Conservation (phyloP, 2,329 filamentous ascomycete genomes). For the Nemania diffusa region DNA sequence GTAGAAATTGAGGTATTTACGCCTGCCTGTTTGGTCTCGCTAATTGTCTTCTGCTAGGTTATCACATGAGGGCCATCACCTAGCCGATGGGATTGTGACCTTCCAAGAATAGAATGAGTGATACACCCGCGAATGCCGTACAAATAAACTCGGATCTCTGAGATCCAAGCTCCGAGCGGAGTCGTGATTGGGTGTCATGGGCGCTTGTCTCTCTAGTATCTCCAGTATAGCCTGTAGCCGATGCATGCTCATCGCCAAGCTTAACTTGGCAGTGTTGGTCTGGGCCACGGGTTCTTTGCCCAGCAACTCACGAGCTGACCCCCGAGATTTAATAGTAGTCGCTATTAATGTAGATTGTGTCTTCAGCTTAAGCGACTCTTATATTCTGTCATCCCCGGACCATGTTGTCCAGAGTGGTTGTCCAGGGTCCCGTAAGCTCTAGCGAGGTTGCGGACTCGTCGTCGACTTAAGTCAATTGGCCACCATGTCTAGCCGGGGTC, state of each 20-base stretch:
- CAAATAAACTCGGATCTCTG: neutral
- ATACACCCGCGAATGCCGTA: neutral
- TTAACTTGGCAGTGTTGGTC: neutral
- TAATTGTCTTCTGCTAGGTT: neutral
- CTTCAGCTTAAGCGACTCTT: neutral
- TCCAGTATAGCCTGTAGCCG: neutral
- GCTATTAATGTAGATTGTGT: neutral
- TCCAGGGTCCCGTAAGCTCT: neutral
- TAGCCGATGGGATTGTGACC: neutral
- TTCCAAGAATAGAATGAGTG: neutral
- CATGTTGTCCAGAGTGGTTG: too few species aligned
- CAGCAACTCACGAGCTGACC: neutral
- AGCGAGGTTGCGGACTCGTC: neutral
- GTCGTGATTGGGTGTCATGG: neutral
- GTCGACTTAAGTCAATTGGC: constrained; percentile 1
- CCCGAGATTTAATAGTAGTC: neutral
- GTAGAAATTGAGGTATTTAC: neutral
- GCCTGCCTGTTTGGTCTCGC: neutral
- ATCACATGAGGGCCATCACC: neutral
- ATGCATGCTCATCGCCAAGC: neutral
- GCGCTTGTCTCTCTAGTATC: neutral
- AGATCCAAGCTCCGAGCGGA: neutral
- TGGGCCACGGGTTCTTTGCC: neutral
- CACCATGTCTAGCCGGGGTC: constrained; percentile 19
- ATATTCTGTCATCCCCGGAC: neutral